phyloP scores from a whole-genome alignment of 2,329 filamentous ascomycete genomes.

The Colletotrichum endophyticum region DNA sequence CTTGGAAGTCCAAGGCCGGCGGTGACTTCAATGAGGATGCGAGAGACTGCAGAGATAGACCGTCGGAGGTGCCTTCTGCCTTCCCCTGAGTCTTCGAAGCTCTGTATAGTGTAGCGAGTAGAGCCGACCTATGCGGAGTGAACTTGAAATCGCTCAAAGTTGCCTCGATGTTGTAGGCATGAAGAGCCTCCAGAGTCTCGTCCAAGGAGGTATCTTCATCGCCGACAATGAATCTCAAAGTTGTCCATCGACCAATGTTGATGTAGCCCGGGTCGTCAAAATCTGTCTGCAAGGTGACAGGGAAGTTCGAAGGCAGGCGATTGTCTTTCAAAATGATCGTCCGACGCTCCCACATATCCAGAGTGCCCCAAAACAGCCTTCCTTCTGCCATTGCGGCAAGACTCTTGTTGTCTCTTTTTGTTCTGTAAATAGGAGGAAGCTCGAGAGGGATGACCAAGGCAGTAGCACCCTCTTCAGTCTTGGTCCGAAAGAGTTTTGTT shows the following conservation, averaged over 20 bases:
- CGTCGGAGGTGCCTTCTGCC: not conserved
- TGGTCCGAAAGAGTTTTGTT: slow-evolving; percentile 42
- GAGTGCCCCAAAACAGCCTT: slow-evolving; percentile 38
- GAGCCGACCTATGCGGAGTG: slow-evolving; percentile 19
- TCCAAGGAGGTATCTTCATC: slow-evolving; percentile 35
- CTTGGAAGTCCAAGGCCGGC: slow-evolving; percentile 64
- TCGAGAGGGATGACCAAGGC: slow-evolving; percentile 1
- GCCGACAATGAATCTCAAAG: slow-evolving; percentile 52
- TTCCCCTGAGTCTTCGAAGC: not conserved
- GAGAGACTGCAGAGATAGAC: slow-evolving; percentile 24
- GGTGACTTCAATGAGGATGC: slow-evolving; percentile 48
- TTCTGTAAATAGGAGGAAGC: not conserved
- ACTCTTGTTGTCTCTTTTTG: slow-evolving; percentile 12
- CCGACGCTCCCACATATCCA: slow-evolving; percentile 54
- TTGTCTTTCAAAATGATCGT: slow-evolving; percentile 47
- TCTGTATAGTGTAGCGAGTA: not conserved
- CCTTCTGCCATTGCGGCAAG: slow-evolving; percentile 23
- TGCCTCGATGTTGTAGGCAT: slow-evolving; percentile 74
- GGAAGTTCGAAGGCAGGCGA: slow-evolving; percentile 33
- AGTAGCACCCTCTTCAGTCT: slow-evolving; percentile 26
- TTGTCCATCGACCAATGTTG: slow-evolving; percentile 63
- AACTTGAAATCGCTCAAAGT: slow-evolving; percentile 45
- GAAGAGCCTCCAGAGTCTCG: slow-evolving; percentile 58
- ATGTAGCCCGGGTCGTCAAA: slow-evolving; percentile 40
- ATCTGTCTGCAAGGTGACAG: slow-evolving; percentile 43